Base-by-base conservation (phyloP, 306 rosid genomes). In the Fragaria nilgerrensis region DNA sequence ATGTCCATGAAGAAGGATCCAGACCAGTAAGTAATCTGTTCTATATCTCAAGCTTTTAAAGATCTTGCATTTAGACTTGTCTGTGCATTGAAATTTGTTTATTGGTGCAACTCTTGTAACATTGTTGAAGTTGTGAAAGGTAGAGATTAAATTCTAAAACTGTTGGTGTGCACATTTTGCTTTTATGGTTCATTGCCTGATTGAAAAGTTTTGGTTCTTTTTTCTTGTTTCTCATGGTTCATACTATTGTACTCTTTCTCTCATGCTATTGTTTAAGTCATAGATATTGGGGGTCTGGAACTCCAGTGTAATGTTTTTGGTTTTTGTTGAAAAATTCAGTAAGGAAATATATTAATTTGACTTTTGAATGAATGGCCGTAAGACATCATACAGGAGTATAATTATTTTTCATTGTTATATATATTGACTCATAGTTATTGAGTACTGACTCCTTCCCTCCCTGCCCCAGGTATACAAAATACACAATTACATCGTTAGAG, bases 401-500 rank as follows among this genome's bases (percentile, higher is more conserved):
- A 47, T 34, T 61, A 22, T 43, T 34, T 19, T 64, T 65, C 37
- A 10, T 49, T 36, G 53, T 23, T 65, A 76, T 50, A 64, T n/a
- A 37, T 27, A 44, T 32, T 55, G 62, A 27, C 47, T 80, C 70
- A 76, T 23, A 15, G 68, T 68, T 73, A 59, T 80, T 7, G 41
- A 52, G 79, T 76, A 66, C 81, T 79, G 83, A 23, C 68, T 88
- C 63, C 32, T 36, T 87, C 61, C 50, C 83, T 76, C 32, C 45
- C 67, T 77, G 78, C 72, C 70, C 81, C 97, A 95, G 99, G 77
- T 92, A 89, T 84, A 75, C 99, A 75, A 92, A 83, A 80, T 95
- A 92, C 77, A 92, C 91, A 15, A 95, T 95, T 78, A 88, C 99
- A 1, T 92, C 99, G 2, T 80, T 95, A 86, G 99, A 95, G 88